Conservation (phyloP, 345 rosid species). For the Eutrema heterophyllum region DNA sequence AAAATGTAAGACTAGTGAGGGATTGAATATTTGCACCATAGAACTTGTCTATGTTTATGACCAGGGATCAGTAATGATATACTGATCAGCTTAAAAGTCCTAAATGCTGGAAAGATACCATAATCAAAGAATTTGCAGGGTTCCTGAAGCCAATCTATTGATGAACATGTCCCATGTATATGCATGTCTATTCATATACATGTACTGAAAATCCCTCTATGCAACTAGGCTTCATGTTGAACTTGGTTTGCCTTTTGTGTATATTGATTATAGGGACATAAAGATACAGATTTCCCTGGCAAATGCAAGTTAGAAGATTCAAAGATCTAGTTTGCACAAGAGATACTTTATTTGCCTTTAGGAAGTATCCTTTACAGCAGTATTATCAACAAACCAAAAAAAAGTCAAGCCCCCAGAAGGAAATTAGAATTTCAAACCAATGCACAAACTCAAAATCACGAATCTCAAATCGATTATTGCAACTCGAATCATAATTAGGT, state of each 20-base stretch:
- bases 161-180: background rate
- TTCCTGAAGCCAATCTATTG: no score
- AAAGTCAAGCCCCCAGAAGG: background rate
- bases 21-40: no score
- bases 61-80: no score
- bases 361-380: background rate
- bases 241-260: background rate
- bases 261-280: background rate
- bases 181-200: no score
- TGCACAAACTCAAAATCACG: background rate
- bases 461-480: background rate
- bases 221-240: background rate
- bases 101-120: no score
- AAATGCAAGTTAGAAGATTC: background rate
- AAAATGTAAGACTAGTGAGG: no score
- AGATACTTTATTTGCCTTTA: background rate
- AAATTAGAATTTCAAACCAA: background rate
- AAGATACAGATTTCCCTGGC: background rate
- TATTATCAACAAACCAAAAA: background rate
- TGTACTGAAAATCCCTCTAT: background rate
- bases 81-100: no score
- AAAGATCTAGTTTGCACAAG: background rate
- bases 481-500: background rate
- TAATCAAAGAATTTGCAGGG: no score
- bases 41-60: no score